Evolutionary conservation across 2,329 filamentous ascomycete species (phyloP).

Genomic region (Penicillium hesseltinei): DNA sequence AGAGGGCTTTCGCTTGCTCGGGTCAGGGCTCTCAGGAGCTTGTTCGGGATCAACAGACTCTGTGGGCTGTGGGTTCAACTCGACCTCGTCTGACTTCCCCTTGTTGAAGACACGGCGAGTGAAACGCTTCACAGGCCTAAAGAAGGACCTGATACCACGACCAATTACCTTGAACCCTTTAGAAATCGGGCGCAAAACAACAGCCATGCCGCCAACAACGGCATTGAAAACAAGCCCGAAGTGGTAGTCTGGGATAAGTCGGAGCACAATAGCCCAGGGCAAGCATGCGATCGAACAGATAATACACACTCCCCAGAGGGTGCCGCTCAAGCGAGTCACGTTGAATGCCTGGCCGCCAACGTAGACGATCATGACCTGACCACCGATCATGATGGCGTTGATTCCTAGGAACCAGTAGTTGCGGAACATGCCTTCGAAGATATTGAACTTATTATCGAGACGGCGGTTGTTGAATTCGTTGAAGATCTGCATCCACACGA

Average conservation of each 20-base stretch:
- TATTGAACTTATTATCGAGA: constrained; percentile 91
- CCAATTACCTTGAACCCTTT: constrained; percentile 31
- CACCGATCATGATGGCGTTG: constrained; percentile 80
- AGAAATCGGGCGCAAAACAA: constrained; percentile 47
- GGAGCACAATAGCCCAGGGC: constrained; percentile 76
- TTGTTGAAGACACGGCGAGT: constrained; percentile 19
- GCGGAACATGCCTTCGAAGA: constrained; percentile 80
- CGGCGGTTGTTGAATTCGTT: constrained; percentile 97
- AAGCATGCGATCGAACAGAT: constrained; percentile 81
- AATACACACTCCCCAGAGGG: constrained; percentile 85
- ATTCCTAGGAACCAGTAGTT: constrained; percentile 91
- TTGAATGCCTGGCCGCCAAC: constrained; percentile 79
- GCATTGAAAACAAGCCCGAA: constrained; percentile 48
- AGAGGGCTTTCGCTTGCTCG: constrained; percentile 1
- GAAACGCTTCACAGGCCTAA: constrained; percentile 27
- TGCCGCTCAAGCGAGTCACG: constrained; percentile 66
- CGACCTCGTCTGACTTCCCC: background rate
- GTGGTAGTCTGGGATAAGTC: constrained; percentile 72
- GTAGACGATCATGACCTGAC: constrained; percentile 86
- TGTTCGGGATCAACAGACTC: constrained; percentile 17
- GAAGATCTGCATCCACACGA: constrained; percentile 99
- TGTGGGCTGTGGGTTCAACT: background rate
- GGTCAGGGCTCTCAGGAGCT: constrained; percentile 1
- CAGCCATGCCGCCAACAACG: constrained; percentile 54
- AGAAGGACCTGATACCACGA: constrained; percentile 25